Evolutionary conservation across 306 rosid genomes (phyloP), one percentile per base, ranked within the genome.

Genomic region (Fragaria ananassa): DNA sequence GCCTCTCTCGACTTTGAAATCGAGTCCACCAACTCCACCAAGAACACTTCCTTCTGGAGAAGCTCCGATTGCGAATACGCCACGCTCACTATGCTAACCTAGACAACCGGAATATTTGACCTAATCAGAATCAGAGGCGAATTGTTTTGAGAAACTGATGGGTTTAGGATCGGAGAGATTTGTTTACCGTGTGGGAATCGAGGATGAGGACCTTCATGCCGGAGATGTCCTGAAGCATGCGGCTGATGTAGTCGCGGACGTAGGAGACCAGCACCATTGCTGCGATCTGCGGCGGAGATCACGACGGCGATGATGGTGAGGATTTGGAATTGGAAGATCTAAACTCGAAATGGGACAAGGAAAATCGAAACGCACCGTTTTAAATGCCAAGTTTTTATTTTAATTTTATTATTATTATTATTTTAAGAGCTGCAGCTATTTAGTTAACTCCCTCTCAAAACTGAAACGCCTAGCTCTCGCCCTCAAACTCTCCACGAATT

Each of bases 191-290:
- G 70, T 92, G 90, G 76, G 96, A 91, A 91, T 95, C 99, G 42
- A 95, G 96, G 78, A 95, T 81, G 81, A 95, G 97, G 77, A 92
- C 99, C 77, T 92, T 95, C 99, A 95, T 95, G 87, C 99, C 97
- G 57, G 97, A 95, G 81, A 95, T 95, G 87, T 95, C 99, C 80
- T 89, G 97, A 77, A 95, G 78, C 96, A 95, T 95, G 81, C 97
- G 93, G 79, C 85, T 89, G 58, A 95, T 25, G 83, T 95, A 95
- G 72, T 95, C 99, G 61, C 97, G 96, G 31, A 78, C 97, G 10
- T 90, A 86, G 35, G 99, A 83, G 47, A 88, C 68, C 60, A 92
- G 81, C 80, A 83, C 91, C 99, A 92, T 95, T 65, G 13, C 66
- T 83, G 8, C 17, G 56, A 66, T 25, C 63, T 25, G 61, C 56